Evolutionary conservation across 371 early-diverging fungal genomes (phyloP), one percentile per base, ranked within the genome.

Genomic region (Actinomortierella ambigua): DNA sequence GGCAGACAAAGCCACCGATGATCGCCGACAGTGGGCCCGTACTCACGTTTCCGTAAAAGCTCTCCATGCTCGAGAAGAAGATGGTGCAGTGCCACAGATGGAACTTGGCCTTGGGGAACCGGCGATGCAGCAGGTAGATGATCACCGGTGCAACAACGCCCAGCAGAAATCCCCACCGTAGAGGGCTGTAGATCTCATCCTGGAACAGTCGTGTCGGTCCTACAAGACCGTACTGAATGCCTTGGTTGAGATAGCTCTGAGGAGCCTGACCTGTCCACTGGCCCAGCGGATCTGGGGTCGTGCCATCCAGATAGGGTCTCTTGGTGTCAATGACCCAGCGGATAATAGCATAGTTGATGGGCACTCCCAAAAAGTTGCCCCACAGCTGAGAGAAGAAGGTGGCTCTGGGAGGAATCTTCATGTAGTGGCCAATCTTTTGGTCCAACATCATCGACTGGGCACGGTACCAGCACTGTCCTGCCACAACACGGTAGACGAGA

Each of bases 361-460:
- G 76, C n/a, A 76, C 76, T 15, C 76, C 76, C 41, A 76, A 61
- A 24, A 76, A 20, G 55, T 76, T 76, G n/a, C 76, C 76, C 68
- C 68, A 65, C 29, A 76, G 55, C 55, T 76, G 76, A 20, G 76
- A 76, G 22, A 68, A 22, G 54, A 76, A 76, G 0, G 71, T 71
- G 40, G 71, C 77, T 18, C 39, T 57, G 5, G 86, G 85, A 6
- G 79, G 77, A 28, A 85, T 70, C 64, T 82, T 78, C 71, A 83
- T 68, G 66, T 84, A 86, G 63, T 83, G 85, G 11, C 85, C 85
- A 26, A 82, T 69, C 76, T 84, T 84, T 48, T 82, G 69, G 49
- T 82, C 85, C 47, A 60, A 57, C 28, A 76, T 40, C 42, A 76
- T 76, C 34, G 63, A 57, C 55, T 76, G 77, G 6, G 77, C 77